Conservation (phyloP, 2,329 filamentous ascomycete genomes). For the Aspergillus udagawae region DNA sequence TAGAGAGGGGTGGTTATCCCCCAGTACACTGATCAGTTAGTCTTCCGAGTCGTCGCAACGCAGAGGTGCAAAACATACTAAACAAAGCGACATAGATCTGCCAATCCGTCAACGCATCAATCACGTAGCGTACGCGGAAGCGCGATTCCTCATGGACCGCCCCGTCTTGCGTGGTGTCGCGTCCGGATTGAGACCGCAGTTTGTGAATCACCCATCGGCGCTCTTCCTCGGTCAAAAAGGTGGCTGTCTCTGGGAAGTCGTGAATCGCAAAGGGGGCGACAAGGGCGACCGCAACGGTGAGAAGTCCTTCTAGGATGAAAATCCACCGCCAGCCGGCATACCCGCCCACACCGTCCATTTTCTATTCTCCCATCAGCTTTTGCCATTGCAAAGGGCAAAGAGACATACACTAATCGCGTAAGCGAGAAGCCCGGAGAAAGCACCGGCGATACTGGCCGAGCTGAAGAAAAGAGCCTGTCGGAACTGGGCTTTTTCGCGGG, state of each 20-base stretch:
- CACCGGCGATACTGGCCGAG: constrained; percentile 48
- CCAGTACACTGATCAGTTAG: constrained; percentile 34
- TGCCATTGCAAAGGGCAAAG: constrained; percentile 18
- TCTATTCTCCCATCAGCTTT: constrained; percentile 16
- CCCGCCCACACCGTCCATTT: constrained; percentile 49
- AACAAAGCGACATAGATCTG: constrained; percentile 38
- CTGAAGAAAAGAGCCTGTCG: constrained; percentile 47
- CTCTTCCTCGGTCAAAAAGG: constrained; percentile 41
- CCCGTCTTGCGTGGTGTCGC: constrained; percentile 13
- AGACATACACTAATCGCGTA: constrained; percentile 44
- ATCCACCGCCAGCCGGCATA: constrained; percentile 50
- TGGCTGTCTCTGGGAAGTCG: constrained; percentile 44
- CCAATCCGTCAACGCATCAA: constrained; percentile 39
- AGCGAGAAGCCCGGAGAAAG: constrained; percentile 50
- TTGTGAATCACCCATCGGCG: constrained; percentile 36
- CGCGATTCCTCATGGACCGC: constrained; percentile 26
- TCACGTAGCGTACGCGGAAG: constrained; percentile 39
- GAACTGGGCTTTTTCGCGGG: constrained; percentile 40
- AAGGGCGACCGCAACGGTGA: constrained; percentile 42
- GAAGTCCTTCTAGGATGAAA: constrained; percentile 48
- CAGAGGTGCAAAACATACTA: constrained; percentile 22
- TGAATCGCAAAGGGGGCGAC: constrained; percentile 44
- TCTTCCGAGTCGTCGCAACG: not conserved
- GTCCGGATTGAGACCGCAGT: constrained; percentile 34
- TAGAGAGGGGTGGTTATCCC: constrained; percentile 42